phyloP scores from a whole-genome alignment of 78 protist species.

The Andalucia godoyi region DNA sequence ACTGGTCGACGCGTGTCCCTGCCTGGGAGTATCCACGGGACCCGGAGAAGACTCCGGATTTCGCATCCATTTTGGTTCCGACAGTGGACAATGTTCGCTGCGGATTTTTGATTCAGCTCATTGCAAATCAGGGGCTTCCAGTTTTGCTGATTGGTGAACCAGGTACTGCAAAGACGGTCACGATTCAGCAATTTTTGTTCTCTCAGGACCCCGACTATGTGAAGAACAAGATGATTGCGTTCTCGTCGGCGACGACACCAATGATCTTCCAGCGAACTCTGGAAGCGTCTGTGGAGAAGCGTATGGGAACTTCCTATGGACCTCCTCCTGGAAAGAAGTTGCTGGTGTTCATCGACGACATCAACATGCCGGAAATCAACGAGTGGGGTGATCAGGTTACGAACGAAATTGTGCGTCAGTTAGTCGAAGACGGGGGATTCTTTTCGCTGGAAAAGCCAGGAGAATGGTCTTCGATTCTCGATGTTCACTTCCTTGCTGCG shows the following conservation, averaged over 20 bases:
- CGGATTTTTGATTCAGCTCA: constrained; percentile 9
- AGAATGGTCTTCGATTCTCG: constrained; percentile 21
- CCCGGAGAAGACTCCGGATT: neutral
- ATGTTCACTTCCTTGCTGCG: constrained; percentile 50
- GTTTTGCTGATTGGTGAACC: constrained; percentile 62
- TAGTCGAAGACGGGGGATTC: constrained; percentile 43
- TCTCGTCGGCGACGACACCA: constrained; percentile 59
- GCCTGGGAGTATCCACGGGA: constrained; percentile 9
- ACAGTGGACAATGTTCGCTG: constrained; percentile 52
- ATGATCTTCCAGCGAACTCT: constrained; percentile 35
- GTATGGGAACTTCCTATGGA: constrained; percentile 43
- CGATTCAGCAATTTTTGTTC: constrained; percentile 3
- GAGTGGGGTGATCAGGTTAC: constrained; percentile 66
- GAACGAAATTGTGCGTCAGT: constrained; percentile 69
- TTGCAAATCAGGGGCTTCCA: neutral
- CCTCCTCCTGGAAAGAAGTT: constrained; percentile 57
- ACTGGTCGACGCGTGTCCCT: constrained; percentile 27
- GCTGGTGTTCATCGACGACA: constrained; percentile 65
- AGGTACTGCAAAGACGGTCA: constrained; percentile 76
- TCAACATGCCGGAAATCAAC: constrained; percentile 71
- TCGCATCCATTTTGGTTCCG: constrained; percentile 25
- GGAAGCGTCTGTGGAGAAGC: constrained; percentile 57
- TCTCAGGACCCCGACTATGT: neutral
- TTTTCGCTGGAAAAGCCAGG: constrained; percentile 71
- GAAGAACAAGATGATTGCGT: constrained; percentile 20